Conservation (phyloP, 2,329 filamentous ascomycete species). For the Colletotrichum theobromicola region DNA sequence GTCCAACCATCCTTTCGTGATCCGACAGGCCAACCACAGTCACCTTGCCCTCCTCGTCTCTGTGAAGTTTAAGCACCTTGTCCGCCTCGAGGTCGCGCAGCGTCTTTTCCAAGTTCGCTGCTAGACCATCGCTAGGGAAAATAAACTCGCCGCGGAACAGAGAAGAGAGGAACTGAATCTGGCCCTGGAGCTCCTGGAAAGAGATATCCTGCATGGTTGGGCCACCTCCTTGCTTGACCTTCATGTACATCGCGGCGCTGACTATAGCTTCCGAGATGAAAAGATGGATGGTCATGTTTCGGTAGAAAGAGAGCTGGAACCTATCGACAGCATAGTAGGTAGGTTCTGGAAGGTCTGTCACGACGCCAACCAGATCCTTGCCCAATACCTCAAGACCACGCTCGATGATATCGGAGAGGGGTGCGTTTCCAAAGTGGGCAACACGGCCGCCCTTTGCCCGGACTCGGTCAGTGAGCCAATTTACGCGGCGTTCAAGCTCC, state of each 20-base stretch:
- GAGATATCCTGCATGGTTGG: constrained; percentile 79
- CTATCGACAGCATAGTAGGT: constrained; percentile 95
- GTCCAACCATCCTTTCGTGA: constrained; percentile 75
- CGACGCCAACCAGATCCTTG: constrained; percentile 81
- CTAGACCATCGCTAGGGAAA: constrained; percentile 86
- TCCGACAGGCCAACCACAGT: constrained; percentile 75
- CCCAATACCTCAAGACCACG: constrained; percentile 91
- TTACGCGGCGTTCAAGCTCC: constrained; percentile 84
- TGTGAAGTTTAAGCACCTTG: constrained; percentile 72
- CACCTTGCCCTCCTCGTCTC: constrained; percentile 61
- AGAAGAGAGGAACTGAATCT: constrained; percentile 89
- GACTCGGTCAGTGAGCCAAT: constrained; percentile 87
- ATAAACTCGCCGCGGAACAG: constrained; percentile 98
- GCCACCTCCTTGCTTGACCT: constrained; percentile 89
- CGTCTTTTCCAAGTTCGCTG: constrained; percentile 80
- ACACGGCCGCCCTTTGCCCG: constrained; percentile 88
- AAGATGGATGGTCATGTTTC: constrained; percentile 98
- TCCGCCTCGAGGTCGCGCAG: constrained; percentile 79
- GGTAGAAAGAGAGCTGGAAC: constrained; percentile 97
- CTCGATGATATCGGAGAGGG: constrained; percentile 83
- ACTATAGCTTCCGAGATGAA: constrained; percentile 95
- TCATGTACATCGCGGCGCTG: constrained; percentile 87
- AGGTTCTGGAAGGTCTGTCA: constrained; percentile 82
- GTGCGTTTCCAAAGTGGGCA: constrained; percentile 85
- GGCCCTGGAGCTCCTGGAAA: constrained; percentile 74